phyloP scores from a whole-genome alignment of 805 yeast species.

The Starmerella ratchasimensis region DNA sequence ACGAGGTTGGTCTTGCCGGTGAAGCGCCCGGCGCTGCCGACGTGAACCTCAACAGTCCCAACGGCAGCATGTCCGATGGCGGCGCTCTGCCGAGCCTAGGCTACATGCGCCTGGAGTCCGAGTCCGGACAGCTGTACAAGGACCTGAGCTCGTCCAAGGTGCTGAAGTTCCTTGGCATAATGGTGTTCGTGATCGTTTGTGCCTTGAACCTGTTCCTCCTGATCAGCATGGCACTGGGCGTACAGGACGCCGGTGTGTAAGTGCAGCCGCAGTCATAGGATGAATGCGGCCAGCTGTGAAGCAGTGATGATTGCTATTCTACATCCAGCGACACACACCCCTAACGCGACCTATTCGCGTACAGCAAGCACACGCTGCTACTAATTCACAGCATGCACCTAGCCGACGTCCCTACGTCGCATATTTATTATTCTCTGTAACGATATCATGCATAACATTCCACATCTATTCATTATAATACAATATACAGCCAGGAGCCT shows the following conservation, averaged over 20 bases:
- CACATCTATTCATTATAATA: not conserved
- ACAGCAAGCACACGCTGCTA: no score
- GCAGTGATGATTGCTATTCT: not conserved
- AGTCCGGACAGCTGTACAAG: slow-evolving; percentile 27
- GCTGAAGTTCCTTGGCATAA: slow-evolving; percentile 40
- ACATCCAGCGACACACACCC: not conserved
- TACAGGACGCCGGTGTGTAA: slow-evolving; percentile 13
- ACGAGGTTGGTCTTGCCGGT: slow-evolving; percentile 6
- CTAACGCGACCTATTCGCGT: not conserved
- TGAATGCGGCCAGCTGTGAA: no score
- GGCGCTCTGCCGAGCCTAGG: slow-evolving; percentile 1
- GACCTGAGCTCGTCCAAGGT: slow-evolving; percentile 60
- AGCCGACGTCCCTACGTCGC: no score
- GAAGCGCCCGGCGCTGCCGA: not conserved
- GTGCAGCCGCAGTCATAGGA: not conserved
- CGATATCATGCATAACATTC: not conserved
- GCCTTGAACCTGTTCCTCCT: slow-evolving; percentile 60
- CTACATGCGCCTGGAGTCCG: slow-evolving; percentile 15
- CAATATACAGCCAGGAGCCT: no score
- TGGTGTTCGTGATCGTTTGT: slow-evolving; percentile 60
- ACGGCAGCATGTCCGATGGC: not conserved
- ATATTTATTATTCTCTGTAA: not conserved
- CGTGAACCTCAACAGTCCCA: not conserved
- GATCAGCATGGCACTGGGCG: slow-evolving; percentile 17
- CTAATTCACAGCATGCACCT: no score